Base-by-base conservation (phyloP, 2,329 filamentous ascomycete genomes). In the Epichloe brachyelytri region DNA sequence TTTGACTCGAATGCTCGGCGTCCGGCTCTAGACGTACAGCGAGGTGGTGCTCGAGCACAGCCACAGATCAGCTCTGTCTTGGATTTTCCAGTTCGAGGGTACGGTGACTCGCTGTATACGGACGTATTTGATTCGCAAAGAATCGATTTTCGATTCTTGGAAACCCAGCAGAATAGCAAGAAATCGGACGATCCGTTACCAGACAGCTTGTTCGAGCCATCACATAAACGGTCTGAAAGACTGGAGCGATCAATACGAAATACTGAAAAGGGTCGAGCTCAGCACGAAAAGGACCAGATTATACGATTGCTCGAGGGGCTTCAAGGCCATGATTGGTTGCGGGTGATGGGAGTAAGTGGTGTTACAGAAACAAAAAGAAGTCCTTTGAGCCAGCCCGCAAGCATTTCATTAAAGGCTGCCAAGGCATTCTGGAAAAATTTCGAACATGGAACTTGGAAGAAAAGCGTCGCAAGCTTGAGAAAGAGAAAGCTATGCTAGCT, bases 261-360 rank as follows among this genome's bases (percentile, higher is more conserved):
- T 56, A 72, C 77, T 0, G 80, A 84, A 60, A 81, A 77, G 60
- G 79, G 78, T 12, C 75, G 79, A 10, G 80, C 80, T 15, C 79
- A 83, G 57, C 80, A 84, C 70, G 80, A 84, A 58, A 80, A 76
- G 57, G 79, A 83, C 54, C 79, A 82, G 58, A 77, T 84, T 40
- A 75, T 80, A 50, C 74, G 80, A 36, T 66, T 84, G 15, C 75
- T 96, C 6, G 88, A 93, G 50, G 88, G 88, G 17, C 76, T 98
- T 1, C 85, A 88, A 63, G 87, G 91, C 2, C 88, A 86, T 52
- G 93, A 97, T 66, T 98, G 93, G 93, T 74, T 96, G 51, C 83
- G 86, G 54, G 79, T 90, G 4, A 89, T 98, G 82, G 93, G 91
- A 26, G 85, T 97, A 36, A 91, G 82, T 56, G 88, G 79, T 19